These are phyloP conservation scores for Chlamydomonas sp. DNA, from an alignment of 139 green algal genomes.

Conservation along the genomic window DNA sequence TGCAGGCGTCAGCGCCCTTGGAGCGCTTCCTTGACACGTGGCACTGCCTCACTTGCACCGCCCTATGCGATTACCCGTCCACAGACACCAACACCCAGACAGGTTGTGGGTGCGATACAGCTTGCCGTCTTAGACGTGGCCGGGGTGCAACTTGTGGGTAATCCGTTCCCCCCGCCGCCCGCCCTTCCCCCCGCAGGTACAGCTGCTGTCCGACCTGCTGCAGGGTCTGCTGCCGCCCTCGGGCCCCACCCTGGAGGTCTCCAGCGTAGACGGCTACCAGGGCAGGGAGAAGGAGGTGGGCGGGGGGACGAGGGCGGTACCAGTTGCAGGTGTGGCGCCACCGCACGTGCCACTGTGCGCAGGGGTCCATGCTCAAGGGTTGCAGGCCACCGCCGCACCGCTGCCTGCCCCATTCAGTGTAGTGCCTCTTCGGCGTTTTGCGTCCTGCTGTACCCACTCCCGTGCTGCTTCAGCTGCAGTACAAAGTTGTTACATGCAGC, in stretches of 20 bases:
- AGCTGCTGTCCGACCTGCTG: slow-evolving; percentile 27
- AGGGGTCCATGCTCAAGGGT: too few relatives aligned
- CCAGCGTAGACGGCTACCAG: slow-evolving; percentile 78
- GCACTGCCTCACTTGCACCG: too few relatives aligned
- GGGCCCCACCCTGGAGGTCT: slow-evolving; percentile 42
- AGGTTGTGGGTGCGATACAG: background rate
- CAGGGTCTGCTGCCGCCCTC: background rate
- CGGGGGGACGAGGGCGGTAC: background rate
- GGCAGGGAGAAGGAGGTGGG: slow-evolving; percentile 82
- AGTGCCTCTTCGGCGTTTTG: too few relatives aligned
- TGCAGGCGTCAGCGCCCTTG: too few relatives aligned
- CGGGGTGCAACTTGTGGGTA: background rate
- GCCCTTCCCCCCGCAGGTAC: slow-evolving; percentile 1
- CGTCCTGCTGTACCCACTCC: too few relatives aligned
- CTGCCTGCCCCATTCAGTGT: too few relatives aligned
- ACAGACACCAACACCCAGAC: background rate
- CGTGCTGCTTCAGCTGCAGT: too few relatives aligned
- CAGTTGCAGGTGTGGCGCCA: background rate
- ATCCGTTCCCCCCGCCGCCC: background rate
- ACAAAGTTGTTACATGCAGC: too few relatives aligned
- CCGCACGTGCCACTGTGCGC: too few relatives aligned
- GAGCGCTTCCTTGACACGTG: too few relatives aligned
- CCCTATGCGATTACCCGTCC: background rate
- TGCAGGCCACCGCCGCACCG: too few relatives aligned
- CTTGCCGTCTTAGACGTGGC: background rate